Conservation (phyloP, 345 rosid species). For the Eucalyptus erythrocorys region DNA sequence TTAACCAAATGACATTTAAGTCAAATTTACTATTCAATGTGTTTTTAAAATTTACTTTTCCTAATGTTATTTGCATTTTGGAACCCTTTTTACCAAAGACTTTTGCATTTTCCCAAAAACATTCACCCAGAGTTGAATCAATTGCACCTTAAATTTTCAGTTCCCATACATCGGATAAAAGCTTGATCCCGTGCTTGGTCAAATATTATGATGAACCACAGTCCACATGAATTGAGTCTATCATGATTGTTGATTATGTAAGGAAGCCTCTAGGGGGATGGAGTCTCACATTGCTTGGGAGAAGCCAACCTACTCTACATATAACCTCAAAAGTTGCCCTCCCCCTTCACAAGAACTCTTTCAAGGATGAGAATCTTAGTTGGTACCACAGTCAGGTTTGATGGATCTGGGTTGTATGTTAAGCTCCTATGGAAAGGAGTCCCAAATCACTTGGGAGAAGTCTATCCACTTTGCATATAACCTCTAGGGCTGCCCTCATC, state of each 20-base stretch:
- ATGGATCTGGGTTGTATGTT: fast-evolving
- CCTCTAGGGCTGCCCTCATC: too few species aligned
- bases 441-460: neutral
- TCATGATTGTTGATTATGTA: neutral
- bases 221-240: neutral
- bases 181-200: neutral
- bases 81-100: neutral
- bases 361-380: too few species aligned
- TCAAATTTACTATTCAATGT: neutral
- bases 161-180: neutral
- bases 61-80: neutral
- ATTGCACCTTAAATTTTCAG: neutral
- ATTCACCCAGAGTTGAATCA: neutral
- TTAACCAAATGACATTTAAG: neutral
- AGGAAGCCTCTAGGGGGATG: too few species aligned
- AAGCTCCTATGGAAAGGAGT: too few species aligned
- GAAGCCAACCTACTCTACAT: too few species aligned
- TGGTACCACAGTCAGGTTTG: neutral
- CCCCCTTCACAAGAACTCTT: too few species aligned
- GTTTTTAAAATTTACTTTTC: neutral
- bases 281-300: too few species aligned
- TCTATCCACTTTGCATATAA: too few species aligned
- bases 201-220: fast-evolving
- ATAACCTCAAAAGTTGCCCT: too few species aligned
- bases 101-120: neutral